Evolutionary conservation across 176 grass and related monocot genomes (phyloP).

Genomic region (Rhynchospora pubera): DNA sequence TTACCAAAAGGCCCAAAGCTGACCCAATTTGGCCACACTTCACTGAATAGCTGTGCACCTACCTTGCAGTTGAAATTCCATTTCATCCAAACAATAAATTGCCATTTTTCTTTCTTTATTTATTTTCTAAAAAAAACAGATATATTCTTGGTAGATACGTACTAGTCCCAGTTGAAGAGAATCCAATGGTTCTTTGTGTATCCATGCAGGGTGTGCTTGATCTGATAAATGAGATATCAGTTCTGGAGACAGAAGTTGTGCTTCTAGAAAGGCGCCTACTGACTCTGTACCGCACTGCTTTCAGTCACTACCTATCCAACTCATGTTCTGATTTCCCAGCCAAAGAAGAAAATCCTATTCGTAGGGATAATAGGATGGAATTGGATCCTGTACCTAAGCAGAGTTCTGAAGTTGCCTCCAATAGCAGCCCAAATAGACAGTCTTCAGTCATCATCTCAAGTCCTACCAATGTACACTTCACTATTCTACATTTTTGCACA

Average conservation of each 20-base stretch:
- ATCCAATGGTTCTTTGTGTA: background rate
- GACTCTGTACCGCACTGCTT: slow-evolving; percentile 20
- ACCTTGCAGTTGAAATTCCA: background rate
- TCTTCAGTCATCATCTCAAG: background rate
- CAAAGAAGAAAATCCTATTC: background rate
- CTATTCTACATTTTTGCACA: background rate
- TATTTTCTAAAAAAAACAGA: background rate
- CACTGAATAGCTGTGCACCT: too few relatives aligned
- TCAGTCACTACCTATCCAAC: background rate
- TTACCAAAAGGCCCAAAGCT: too few relatives aligned
- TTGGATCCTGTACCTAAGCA: background rate
- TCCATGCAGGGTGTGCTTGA: slow-evolving; percentile 24
- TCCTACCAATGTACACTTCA: background rate
- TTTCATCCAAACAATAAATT: background rate
- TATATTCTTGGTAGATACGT: background rate
- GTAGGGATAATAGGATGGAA: background rate
- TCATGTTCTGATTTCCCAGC: background rate
- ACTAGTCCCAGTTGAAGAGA: background rate
- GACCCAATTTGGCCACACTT: too few relatives aligned
- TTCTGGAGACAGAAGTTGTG: slow-evolving; percentile 32
- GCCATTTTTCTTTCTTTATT: too few relatives aligned
- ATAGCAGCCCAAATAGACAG: background rate
- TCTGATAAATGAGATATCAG: slow-evolving; percentile 27
- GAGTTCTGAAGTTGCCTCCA: background rate
- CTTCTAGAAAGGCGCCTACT: slow-evolving; percentile 22